Conservation (phyloP, 179 eudicot genomes). For the Silene vulgaris region DNA sequence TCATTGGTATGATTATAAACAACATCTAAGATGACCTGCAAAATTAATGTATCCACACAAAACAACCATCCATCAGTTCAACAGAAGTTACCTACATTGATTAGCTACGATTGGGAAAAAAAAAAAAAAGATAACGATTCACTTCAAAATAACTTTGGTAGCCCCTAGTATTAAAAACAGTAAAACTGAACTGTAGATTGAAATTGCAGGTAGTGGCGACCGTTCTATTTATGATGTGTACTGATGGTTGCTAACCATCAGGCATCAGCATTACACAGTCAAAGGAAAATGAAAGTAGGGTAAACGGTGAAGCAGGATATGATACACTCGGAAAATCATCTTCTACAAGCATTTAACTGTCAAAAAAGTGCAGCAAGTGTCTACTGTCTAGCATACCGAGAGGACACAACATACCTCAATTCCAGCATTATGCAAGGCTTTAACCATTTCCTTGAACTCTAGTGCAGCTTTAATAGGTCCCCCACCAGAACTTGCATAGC, state of each 20-base stretch:
- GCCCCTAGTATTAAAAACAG: background rate
- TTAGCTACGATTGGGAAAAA: background rate
- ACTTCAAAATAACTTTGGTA: background rate
- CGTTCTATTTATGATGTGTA: background rate
- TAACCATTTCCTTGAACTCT: conserved; percentile 95
- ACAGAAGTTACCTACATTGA: conserved; percentile 1
- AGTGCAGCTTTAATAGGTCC: conserved; percentile 78
- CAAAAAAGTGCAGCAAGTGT: conserved; percentile 6
- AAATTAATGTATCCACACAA: conserved; percentile 10
- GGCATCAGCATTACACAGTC: background rate
- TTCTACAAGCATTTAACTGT: conserved; percentile 4
- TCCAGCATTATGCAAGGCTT: conserved; percentile 92
- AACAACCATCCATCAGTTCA: background rate
- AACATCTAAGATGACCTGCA: conserved; percentile 96
- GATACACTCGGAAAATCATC: background rate
- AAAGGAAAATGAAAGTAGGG: background rate
- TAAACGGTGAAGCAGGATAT: background rate
- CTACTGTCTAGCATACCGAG: background rate
- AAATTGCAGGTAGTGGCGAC: background rate
- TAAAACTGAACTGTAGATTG: background rate
- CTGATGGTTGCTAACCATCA: background rate
- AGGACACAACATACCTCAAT: conserved; percentile 62
- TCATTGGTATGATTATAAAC: conserved; percentile 98
- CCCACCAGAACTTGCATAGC: conserved; percentile 93
- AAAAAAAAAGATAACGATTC: background rate